Evolutionary conservation across 805 yeast genomes (phyloP), one percentile per base, ranked within the genome.

Genomic region (Debaryomyces prosopidis): DNA sequence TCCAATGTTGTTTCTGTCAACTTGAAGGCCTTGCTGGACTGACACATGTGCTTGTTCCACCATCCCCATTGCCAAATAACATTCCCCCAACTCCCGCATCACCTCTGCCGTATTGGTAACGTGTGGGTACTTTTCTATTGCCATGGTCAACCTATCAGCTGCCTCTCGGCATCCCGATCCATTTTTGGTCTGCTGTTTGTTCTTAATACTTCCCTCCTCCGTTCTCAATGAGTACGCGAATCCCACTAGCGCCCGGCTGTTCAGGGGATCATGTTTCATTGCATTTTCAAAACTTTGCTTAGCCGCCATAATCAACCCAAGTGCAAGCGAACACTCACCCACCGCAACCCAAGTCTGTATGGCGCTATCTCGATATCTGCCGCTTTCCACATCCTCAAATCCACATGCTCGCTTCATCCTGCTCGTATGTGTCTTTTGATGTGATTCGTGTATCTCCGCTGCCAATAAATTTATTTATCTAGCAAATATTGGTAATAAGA

Each of bases 1-100:
- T 16, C 69, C 58, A 1, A 84, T 71, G 51, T 80, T 79, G 28
- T 61, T 58, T 3, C 69, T 71, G 23, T 54, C 46, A 17, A 71
- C 48, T 32, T 60, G 66, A 4, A 77, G 53, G 3, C 77, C 77
- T 39, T 74, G 65, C 43, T 70, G 74, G 15, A 76, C 65, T 2
- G 77, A 65, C 40, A 68, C 71, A 51, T 79, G 81, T 0, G 85
- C 81, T 47, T 77, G 80, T 35, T 79, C 82, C 37, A 65, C 67
- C 46, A 77, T 68, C 30, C 77, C 76, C 7, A 75, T 51, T 10
- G 71, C 57, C 11, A 77, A 53, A 52, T 81, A 80, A 44, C 82
- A 75, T 47, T 77, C 80, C 0, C 81, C 73, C 42, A 81, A 62
- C 53, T 79, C 84, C 40, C 67, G 71, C 68, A 78, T 75, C 4